A percentile compares a stretch with the other conserved stretches of the same genome.
These are phyloP conservation scores for Simplicillium aogashimaense DNA, from an alignment of 2,329 filamentous ascomycete species.

Conservation along the genomic window DNA sequence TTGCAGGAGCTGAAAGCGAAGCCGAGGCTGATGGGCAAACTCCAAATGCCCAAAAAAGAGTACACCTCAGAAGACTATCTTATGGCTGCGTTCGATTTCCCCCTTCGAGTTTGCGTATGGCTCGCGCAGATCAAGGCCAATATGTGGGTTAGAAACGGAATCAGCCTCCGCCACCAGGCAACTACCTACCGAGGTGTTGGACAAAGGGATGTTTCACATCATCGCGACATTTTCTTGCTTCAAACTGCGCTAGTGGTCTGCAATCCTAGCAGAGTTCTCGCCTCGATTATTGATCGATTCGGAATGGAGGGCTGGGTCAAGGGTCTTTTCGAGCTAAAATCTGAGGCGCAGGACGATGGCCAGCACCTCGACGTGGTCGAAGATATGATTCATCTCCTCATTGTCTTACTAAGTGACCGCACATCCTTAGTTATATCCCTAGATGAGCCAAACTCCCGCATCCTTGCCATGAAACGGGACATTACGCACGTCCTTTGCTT, in stretches of 20 bases:
- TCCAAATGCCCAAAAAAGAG: constrained; percentile 44
- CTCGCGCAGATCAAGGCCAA: constrained; percentile 95
- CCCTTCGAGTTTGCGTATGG: constrained; percentile 89
- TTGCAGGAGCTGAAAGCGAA: constrained; percentile 58
- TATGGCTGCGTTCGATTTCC: constrained; percentile 84
- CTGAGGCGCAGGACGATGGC: constrained; percentile 68
- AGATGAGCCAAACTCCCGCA: constrained; percentile 53
- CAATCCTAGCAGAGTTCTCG: constrained; percentile 71
- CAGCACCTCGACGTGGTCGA: constrained; percentile 91
- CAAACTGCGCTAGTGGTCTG: constrained; percentile 87
- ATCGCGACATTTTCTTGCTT: constrained; percentile 87
- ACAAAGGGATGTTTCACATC: constrained; percentile 85
- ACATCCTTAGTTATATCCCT: constrained; percentile 64
- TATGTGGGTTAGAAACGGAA: constrained; percentile 97
- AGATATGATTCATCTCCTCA: constrained; percentile 88
- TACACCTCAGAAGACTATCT: constrained; percentile 67
- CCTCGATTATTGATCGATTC: constrained; percentile 85
- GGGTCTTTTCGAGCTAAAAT: constrained; percentile 65
- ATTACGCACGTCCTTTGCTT: constrained; percentile 93
- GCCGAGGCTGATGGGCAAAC: constrained; percentile 51
- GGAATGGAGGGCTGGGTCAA: constrained; percentile 81
- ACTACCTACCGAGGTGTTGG: constrained; percentile 84
- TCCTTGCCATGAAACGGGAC: constrained; percentile 72
- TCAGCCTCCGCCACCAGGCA: constrained; percentile 91
- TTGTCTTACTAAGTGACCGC: constrained; percentile 82